Percentiles rank a stretch among this genome's conserved stretches.
These are phyloP conservation scores for Fraxinus velutina DNA, from an alignment of 305 asterid species.

Conservation along the genomic window DNA sequence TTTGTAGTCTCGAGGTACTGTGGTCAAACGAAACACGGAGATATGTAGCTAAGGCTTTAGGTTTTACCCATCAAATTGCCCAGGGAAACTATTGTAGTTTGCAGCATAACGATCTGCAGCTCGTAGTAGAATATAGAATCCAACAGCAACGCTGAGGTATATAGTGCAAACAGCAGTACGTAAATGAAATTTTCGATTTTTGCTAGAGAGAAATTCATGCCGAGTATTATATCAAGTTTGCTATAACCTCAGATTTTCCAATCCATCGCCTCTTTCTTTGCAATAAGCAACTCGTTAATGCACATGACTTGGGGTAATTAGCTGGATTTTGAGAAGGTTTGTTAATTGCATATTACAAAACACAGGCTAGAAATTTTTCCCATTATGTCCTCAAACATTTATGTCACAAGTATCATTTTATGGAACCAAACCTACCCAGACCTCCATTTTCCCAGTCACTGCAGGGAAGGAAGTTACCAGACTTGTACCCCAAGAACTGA, in stretches of 20 bases:
- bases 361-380: not conserved
- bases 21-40: not conserved
- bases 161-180: constrained; percentile 17
- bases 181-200: not conserved
- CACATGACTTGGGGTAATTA: not conserved
- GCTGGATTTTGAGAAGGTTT: not conserved
- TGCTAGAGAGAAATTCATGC: not conserved
- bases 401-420: not conserved
- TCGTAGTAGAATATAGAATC: constrained; percentile 83
- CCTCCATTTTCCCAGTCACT: not conserved
- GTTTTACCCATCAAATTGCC: constrained; percentile 82
- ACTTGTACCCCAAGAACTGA: not conserved
- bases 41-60: constrained; percentile 10
- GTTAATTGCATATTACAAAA: not conserved
- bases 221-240: not conserved
- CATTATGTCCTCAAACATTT: not conserved
- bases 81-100: constrained; percentile 76
- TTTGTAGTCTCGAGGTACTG: constrained; percentile 9
- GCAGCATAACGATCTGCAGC: constrained; percentile 90
- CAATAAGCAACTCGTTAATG: not conserved
- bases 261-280: not conserved
- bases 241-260: not conserved
- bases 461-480: not conserved
- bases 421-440: not conserved
- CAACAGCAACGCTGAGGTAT: constrained; percentile 64